Conservation (phyloP, 805 yeast genomes). For the Kuraishia piskuri region DNA sequence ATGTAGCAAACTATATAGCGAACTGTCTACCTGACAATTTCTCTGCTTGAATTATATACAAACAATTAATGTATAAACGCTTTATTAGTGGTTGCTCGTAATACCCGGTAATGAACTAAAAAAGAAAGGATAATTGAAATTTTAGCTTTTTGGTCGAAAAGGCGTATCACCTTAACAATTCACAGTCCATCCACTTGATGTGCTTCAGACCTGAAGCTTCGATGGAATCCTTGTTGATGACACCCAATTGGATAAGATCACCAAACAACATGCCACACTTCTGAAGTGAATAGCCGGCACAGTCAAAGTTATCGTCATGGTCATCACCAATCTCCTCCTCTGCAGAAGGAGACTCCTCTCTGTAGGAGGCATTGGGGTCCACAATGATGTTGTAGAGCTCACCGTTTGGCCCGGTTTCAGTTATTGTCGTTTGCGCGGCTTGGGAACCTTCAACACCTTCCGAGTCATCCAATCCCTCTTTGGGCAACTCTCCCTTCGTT, state of each 20-base stretch:
- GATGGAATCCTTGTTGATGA: constrained; percentile 27
- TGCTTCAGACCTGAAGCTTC: constrained; percentile 22
- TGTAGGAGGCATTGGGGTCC: constrained; percentile 17
- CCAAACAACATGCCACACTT: constrained; percentile 69
- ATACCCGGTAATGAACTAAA: too few species aligned
- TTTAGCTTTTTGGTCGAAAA: too few species aligned
- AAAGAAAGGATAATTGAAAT: too few species aligned
- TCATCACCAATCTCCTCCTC: constrained; percentile 20
- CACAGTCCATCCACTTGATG: constrained; percentile 34
- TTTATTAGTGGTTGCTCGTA: too few species aligned
- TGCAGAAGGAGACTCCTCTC: constrained; percentile 11
- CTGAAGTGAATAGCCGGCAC: constrained; percentile 64
- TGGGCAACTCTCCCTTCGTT: constrained; percentile 15
- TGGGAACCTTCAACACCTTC: too few species aligned
- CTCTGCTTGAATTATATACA: too few species aligned
- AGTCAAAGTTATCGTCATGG: constrained; percentile 62
- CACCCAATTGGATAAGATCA: constrained; percentile 57
- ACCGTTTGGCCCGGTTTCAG: constrained; percentile 48
- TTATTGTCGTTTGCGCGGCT: not conserved
- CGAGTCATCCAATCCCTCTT: not conserved
- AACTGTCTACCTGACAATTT: too few species aligned
- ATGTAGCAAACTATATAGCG: too few species aligned
- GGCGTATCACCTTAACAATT: constrained; percentile 10
- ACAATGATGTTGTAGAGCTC: constrained; percentile 31
- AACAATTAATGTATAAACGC: too few species aligned